These are phyloP conservation scores for Scutellaria baicalensis DNA, from an alignment of 257 asterid genomes.

Conservation along the genomic window DNA sequence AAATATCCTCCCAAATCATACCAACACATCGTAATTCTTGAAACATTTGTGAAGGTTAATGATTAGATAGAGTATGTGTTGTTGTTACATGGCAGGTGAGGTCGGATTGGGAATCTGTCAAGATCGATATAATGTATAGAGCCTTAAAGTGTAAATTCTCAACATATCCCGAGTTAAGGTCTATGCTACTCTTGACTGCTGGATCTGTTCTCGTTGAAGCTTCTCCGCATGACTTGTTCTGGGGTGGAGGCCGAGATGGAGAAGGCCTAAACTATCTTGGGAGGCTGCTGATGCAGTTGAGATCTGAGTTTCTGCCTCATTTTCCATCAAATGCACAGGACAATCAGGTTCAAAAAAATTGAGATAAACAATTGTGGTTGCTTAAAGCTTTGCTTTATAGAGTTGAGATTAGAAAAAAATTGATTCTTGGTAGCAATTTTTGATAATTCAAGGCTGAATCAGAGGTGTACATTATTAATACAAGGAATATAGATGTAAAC, in stretches of 20 bases:
- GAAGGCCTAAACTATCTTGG: constrained; percentile 98
- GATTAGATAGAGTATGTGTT: neutral
- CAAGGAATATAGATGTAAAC: neutral
- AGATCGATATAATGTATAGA: constrained; percentile 62
- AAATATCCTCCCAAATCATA: too few species aligned
- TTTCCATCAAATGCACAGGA: constrained; percentile 16
- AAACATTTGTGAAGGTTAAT: too few species aligned
- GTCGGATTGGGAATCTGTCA: constrained; percentile 73
- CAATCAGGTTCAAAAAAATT: constrained; percentile 15
- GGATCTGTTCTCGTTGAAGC: constrained; percentile 95
- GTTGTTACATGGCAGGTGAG: constrained; percentile 48
- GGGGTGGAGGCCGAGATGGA: constrained; percentile 99
- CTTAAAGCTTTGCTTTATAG: neutral
- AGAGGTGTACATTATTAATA: neutral
- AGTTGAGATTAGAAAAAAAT: too few species aligned
- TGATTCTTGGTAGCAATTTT: too few species aligned
- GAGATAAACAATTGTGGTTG: neutral
- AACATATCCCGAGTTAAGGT: constrained; percentile 47
- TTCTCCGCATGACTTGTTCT: constrained; percentile 90
- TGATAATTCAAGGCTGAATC: neutral
- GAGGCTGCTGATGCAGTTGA: constrained; percentile 78
- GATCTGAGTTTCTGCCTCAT: constrained; percentile 65
- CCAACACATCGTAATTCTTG: neutral
- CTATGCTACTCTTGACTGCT: constrained; percentile 68
- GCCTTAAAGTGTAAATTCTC: constrained; percentile 80